These are phyloP conservation scores for Microstegium vimineum DNA, from an alignment of 176 grass and related monocot genomes.

Conservation along the genomic window DNA sequence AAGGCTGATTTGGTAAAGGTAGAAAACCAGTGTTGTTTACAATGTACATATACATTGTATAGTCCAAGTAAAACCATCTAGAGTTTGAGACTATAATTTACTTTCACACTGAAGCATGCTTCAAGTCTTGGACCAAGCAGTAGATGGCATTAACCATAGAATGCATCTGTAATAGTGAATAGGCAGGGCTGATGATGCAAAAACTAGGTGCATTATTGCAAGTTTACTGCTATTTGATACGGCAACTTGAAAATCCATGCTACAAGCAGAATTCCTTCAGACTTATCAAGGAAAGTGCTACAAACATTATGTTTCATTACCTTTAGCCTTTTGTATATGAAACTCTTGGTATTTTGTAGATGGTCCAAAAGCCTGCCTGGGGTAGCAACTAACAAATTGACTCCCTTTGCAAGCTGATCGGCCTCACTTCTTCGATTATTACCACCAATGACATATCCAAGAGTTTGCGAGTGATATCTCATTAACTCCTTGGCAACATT, in stretches of 20 bases:
- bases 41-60: background rate
- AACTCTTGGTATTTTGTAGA: slow-evolving; percentile 84
- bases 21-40: background rate
- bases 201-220: background rate
- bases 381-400: slow-evolving; percentile 91
- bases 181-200: background rate
- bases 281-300: background rate
- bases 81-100: background rate
- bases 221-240: background rate
- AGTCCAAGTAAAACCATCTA: background rate
- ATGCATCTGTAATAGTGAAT: background rate
- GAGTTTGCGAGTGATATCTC: slow-evolving; percentile 85
- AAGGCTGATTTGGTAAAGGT: background rate
- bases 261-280: background rate
- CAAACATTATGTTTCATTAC: slow-evolving; percentile 28
- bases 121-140: background rate
- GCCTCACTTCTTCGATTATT: slow-evolving; percentile 73
- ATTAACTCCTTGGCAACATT: slow-evolving; percentile 91
- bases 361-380: slow-evolving; percentile 97
- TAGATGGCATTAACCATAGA: background rate
- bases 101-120: background rate
- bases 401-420: slow-evolving; percentile 77
- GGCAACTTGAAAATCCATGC: background rate
- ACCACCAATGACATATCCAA: slow-evolving; percentile 87
- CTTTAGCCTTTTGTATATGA: slow-evolving; percentile 87